Evolutionary conservation across 164 flowering plant genomes (phyloP).

Genomic region (Vitis labrusca): DNA sequence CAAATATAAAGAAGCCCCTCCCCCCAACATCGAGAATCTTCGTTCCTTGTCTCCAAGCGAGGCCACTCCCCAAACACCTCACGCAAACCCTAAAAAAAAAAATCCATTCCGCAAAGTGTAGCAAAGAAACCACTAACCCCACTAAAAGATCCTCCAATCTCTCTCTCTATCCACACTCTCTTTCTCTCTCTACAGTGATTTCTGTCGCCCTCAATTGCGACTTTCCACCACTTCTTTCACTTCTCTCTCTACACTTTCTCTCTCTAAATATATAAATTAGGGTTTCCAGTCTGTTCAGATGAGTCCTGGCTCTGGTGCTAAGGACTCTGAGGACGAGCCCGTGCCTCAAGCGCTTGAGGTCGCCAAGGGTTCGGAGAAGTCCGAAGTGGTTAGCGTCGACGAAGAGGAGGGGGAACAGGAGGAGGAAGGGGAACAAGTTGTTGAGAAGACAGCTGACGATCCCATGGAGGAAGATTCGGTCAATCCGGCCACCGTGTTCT

Average conservation of each 20-base stretch:
- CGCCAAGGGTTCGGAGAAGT: slow-evolving; percentile 22
- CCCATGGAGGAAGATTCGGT: slow-evolving; percentile 59
- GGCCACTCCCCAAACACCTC: background rate
- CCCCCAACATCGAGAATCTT: background rate
- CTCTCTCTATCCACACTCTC: slow-evolving; percentile 15
- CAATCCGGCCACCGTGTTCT: slow-evolving; percentile 74
- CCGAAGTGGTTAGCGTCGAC: slow-evolving; percentile 13
- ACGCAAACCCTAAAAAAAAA: background rate
- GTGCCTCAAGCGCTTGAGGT: slow-evolving; percentile 15
- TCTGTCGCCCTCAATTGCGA: slow-evolving; percentile 84
- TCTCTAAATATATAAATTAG: slow-evolving; percentile 37
- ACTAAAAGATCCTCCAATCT: slow-evolving; percentile 8
- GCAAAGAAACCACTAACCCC: slow-evolving; percentile 14
- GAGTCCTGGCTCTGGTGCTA: slow-evolving; percentile 29
- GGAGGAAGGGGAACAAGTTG: slow-evolving; percentile 16
- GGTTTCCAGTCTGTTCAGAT: slow-evolving; percentile 36
- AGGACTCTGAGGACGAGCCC: slow-evolving; percentile 38
- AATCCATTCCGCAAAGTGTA: background rate
- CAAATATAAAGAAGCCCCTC: background rate
- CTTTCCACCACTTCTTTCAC: slow-evolving; percentile 47
- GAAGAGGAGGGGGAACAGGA: slow-evolving; percentile 29
- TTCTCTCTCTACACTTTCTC: slow-evolving; percentile 9
- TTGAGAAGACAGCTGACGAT: slow-evolving; percentile 24
- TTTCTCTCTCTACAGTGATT: slow-evolving; percentile 40
- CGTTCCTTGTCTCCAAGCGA: background rate